Evolutionary conservation across 139 green algal genomes (phyloP).

Genomic region (Chlorokybus atmophyticus): DNA sequence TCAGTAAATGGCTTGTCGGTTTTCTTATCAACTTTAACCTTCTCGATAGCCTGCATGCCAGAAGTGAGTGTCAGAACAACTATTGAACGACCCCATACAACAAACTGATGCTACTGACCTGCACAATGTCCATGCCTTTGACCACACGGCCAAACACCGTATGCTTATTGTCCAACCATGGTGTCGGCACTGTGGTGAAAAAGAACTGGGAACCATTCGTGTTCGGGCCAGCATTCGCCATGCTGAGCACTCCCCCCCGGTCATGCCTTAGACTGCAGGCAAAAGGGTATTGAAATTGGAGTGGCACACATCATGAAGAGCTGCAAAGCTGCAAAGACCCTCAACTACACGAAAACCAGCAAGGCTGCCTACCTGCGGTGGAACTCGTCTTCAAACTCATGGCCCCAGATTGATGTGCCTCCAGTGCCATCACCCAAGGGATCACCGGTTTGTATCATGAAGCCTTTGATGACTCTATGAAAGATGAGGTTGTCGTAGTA

Average conservation of each 20-base stretch:
- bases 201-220: conserved; percentile 27
- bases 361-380: conserved; percentile 33
- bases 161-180: conserved; percentile 62
- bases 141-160: conserved; percentile 49
- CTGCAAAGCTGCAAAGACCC: no score
- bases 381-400: conserved; percentile 96
- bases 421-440: conserved; percentile 83
- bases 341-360: no score
- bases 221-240: conserved; percentile 43
- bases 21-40: conserved; percentile 62
- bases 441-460: conserved; percentile 89
- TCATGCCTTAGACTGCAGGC: no score
- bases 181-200: no score
- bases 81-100: not conserved
- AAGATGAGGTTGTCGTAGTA: conserved; percentile 92
- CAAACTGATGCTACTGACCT: conserved; percentile 9
- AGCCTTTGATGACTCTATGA: conserved; percentile 95
- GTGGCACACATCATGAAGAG: no score
- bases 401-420: conserved; percentile 90
- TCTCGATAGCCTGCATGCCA: conserved; percentile 84
- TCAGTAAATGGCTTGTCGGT: conserved; percentile 88
- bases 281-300: no score
- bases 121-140: conserved; percentile 18
- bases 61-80: not conserved
- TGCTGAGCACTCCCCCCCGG: conserved; percentile 32